Conservation (phyloP, 805 yeast species). For the Cyberlindnera bimundalis region DNA sequence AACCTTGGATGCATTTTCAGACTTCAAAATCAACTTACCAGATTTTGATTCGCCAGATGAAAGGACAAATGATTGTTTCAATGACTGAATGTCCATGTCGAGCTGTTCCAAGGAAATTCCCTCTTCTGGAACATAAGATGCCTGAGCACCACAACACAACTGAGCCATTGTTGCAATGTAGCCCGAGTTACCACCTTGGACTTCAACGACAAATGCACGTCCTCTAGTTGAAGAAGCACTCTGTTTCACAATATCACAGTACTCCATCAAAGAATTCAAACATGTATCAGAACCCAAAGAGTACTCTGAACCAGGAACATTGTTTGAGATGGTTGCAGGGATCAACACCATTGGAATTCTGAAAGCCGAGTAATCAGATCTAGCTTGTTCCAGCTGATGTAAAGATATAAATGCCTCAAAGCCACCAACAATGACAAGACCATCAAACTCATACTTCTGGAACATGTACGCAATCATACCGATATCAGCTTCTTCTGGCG, state of each 20-base stretch:
- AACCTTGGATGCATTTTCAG: conserved; percentile 76
- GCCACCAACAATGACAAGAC: conserved; percentile 90
- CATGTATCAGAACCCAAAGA: conserved; percentile 96
- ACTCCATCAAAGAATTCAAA: conserved; percentile 81
- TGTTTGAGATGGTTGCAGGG: conserved; percentile 95
- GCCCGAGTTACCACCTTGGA: conserved; percentile 97
- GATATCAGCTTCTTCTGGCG: conserved; percentile 49
- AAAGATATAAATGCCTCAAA: conserved; percentile 93
- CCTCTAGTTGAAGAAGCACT: conserved; percentile 92
- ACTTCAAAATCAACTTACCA: conserved; percentile 64
- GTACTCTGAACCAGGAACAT: conserved; percentile 97
- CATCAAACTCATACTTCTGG: conserved; percentile 85
- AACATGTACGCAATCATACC: conserved; percentile 92
- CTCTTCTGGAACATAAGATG: conserved; percentile 43
- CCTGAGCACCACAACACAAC: conserved; percentile 68
- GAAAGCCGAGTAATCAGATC: conserved; percentile 80
- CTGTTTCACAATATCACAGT: conserved; percentile 94
- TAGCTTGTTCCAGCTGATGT: conserved; percentile 74
- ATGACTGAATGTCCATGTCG: conserved; percentile 59
- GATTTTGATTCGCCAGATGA: conserved; percentile 62
- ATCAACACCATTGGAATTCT: conserved; percentile 90
- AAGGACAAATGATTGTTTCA: conserved; percentile 34
- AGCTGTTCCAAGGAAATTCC: conserved; percentile 66
- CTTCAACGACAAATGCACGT: conserved; percentile 94
- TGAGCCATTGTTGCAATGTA: conserved; percentile 81